Evolutionary conservation across 2,329 filamentous ascomycete species (phyloP), one percentile per base, ranked within the genome.

Genomic region (Didymosphaeria variabile): DNA sequence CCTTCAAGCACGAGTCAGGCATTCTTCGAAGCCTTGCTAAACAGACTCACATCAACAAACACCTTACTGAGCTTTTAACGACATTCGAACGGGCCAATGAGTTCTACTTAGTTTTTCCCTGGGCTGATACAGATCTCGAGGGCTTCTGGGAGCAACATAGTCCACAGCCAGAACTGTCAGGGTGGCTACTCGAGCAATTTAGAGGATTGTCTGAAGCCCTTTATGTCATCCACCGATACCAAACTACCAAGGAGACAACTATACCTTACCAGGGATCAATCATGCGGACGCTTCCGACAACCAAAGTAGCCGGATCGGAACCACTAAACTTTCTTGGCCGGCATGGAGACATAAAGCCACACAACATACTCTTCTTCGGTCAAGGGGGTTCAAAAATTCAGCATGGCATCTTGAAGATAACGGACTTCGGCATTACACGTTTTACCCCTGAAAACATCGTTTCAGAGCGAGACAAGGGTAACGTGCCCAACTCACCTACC

Each of bases 301-400:
- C 26, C 3, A 29, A 3, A 6, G 26, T 29, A 3, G 26, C 26
- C 6, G 26, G 26, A 6, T 29, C 26, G 3, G 34, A n/a, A n/a
- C 13, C 10, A 60, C 31, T 31, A 17, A 60, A 4, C 26, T 31
- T 49, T 8, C 79, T 66, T 54, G 79, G 77, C 1, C 64, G 73
- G 6, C 72, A 77, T 34, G 71, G 75, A 10, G 68, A 77, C 51
- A 70, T 80, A 17, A 80, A 79, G 36, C 72, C 78, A 0, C 66
- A 78, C 10, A 80, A 79, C 26, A 77, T 80, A 8, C 64, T 80
- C 0, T 77, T 29, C 26, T 29, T 29, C 26, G 26, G 70, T 67
- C 78, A 6, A 58, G 12, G 45, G 1, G 26, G 26, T 26, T 7
- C 23, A 2, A 15, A 32, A 7, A 15, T 40, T 19, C 8, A 38